Percentiles rank a stretch among this genome's conserved stretches.
Conservation (phyloP, 2,329 filamentous ascomycete species). For the Penicillium sp. region DNA sequence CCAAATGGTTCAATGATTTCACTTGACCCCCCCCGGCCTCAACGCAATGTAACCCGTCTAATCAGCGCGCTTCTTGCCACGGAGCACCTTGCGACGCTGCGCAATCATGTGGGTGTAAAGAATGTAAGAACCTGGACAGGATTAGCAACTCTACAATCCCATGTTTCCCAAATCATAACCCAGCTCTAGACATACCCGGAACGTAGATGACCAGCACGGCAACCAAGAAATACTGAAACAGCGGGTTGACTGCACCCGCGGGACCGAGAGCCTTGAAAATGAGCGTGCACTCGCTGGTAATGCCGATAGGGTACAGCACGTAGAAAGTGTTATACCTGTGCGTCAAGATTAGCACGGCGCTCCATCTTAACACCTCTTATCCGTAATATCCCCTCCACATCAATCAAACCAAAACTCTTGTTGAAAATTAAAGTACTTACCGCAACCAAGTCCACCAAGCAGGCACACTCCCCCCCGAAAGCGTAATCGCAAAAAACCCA, state of each 20-base stretch:
- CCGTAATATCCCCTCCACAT: neutral
- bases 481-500: slow-evolving; percentile 79
- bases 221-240: slow-evolving; percentile 63
- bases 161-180: too few relatives aligned
- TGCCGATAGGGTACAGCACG: slow-evolving; percentile 88
- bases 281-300: slow-evolving; percentile 81
- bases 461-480: slow-evolving; percentile 59
- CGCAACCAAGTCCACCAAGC: slow-evolving; percentile 66
- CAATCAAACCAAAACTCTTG: neutral
- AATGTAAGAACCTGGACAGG: slow-evolving; percentile 67
- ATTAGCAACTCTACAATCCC: slow-evolving; percentile 14
- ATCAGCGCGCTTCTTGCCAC: slow-evolving; percentile 56
- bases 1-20: neutral
- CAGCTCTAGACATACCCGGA: slow-evolving; percentile 62
- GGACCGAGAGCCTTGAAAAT: slow-evolving; percentile 69
- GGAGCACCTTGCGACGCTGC: slow-evolving; percentile 79
- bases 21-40: neutral
- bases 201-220: slow-evolving; percentile 73
- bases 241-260: slow-evolving; percentile 55
- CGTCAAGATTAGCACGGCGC: neutral
- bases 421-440: slow-evolving; percentile 6
- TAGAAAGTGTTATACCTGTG: slow-evolving; percentile 81
- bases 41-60: slow-evolving; percentile 20
- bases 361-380: slow-evolving; percentile 3
- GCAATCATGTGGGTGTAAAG: slow-evolving; percentile 94